Percentiles rank a stretch among this genome's conserved stretches.
Evolutionary conservation across 2,329 filamentous ascomycete genomes (phyloP).

Genomic region (Drechslerella coelobrocha): DNA sequence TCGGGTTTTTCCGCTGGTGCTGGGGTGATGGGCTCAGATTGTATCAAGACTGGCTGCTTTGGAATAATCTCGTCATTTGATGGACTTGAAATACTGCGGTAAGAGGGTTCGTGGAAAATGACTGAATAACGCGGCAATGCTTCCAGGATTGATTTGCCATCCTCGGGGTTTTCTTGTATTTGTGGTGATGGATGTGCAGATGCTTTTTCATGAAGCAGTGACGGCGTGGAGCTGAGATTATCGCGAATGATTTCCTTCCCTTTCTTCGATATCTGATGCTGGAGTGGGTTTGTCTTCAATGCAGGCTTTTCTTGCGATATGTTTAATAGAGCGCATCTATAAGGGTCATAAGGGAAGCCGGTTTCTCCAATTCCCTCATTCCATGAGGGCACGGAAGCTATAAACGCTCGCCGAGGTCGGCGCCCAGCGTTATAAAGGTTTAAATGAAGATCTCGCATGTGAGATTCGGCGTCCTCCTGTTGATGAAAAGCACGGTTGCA

Average conservation of each 20-base stretch:
- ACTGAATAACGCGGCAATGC: conserved; percentile 42
- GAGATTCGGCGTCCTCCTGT: conserved; percentile 40
- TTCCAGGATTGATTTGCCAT: conserved; percentile 3
- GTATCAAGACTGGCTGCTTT: no score
- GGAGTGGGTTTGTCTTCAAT: neutral
- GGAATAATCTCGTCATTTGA: neutral
- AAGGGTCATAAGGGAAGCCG: conserved; percentile 48
- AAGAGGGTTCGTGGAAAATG: conserved; percentile 15
- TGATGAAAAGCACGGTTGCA: conserved; percentile 50
- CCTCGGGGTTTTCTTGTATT: neutral
- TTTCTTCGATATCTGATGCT: conserved; percentile 34
- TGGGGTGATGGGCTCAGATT: neutral
- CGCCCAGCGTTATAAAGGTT: conserved; percentile 38
- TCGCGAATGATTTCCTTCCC: conserved; percentile 44
- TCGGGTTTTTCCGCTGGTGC: conserved; percentile 23
- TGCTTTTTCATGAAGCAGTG: neutral
- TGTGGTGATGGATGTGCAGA: neutral
- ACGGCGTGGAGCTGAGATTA: neutral
- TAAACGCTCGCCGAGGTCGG: conserved; percentile 41
- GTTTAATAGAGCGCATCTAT: conserved; percentile 44
- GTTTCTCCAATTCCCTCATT: conserved; percentile 42
- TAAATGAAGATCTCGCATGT: conserved; percentile 48
- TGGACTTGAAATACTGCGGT: neutral
- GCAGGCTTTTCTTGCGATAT: conserved; percentile 40
- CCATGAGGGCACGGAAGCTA: conserved; percentile 46